phyloP scores from a whole-genome alignment of 2,329 filamentous ascomycete species.

The Stagonosporopsis chrysanthemi region DNA sequence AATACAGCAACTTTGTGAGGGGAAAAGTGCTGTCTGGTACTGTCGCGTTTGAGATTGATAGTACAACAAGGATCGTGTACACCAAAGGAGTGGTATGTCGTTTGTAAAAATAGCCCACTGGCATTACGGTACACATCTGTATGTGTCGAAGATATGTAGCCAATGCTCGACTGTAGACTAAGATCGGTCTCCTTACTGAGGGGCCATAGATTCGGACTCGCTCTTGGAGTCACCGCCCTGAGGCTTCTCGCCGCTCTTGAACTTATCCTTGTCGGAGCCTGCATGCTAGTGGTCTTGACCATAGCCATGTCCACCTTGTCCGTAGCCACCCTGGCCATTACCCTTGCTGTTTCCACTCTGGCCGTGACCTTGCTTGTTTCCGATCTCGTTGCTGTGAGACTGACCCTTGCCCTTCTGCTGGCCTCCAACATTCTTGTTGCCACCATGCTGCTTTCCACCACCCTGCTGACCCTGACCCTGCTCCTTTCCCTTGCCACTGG shows the following conservation, averaged over 20 bases:
- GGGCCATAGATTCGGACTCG: neutral
- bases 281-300: neutral
- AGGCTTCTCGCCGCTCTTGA: neutral
- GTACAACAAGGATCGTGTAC: neutral
- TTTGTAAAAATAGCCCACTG: neutral
- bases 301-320: neutral
- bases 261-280: neutral
- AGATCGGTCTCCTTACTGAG: neutral
- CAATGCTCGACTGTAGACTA: neutral
- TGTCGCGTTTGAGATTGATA: neutral
- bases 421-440: neutral
- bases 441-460: neutral
- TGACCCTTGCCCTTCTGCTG: neutral
- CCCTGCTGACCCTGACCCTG: neutral
- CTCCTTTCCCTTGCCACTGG: neutral
- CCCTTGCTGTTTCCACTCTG: neutral
- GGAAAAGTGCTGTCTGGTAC: neutral
- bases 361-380: neutral
- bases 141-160: neutral
- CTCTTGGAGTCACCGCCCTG: neutral
- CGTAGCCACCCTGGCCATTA: neutral
- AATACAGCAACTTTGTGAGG: neutral
- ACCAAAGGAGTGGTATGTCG: conserved; percentile 1
- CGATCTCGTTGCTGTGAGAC: neutral
- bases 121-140: neutral